Conservation (phyloP, 2,329 filamentous ascomycete species). For the Hymenoscyphus occultus region DNA sequence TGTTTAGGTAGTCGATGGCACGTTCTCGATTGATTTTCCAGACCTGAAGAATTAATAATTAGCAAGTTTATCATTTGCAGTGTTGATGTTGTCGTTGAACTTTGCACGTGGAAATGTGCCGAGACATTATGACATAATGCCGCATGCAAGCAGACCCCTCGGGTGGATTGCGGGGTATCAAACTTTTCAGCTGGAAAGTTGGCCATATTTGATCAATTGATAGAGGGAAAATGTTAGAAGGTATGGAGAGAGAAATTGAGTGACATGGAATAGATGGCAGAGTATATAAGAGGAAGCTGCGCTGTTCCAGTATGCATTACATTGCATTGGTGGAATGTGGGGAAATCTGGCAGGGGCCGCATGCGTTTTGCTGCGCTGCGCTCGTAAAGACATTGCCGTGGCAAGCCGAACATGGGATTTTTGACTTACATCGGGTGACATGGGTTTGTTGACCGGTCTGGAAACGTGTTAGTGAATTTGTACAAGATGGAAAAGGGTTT, state of each 20-base stretch:
- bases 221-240: neutral
- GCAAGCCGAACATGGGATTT: conserved; percentile 5
- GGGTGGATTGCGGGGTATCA: conserved; percentile 27
- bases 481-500: neutral
- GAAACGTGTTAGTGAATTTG: conserved; percentile 16
- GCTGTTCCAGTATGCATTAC: neutral
- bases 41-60: conserved; percentile 58
- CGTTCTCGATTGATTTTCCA: conserved; percentile 99
- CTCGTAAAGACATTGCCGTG: conserved; percentile 12
- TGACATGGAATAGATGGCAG: neutral
- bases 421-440: conserved; percentile 83
- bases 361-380: neutral
- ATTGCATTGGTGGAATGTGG: conserved; percentile 6
- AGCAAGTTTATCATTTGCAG: conserved; percentile 14
- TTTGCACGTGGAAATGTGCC: conserved; percentile 23
- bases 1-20: conserved; percentile 99
- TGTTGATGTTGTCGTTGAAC: conserved; percentile 1
- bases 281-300: neutral
- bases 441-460: conserved; percentile 93
- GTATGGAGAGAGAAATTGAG: neutral
- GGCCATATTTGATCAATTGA: neutral
- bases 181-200: neutral
- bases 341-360: neutral
- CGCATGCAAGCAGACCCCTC: conserved; percentile 19
- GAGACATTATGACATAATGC: conserved; percentile 28